Conservation (phyloP, 2,329 filamentous ascomycete genomes). For the Sporothrix schenckii region DNA sequence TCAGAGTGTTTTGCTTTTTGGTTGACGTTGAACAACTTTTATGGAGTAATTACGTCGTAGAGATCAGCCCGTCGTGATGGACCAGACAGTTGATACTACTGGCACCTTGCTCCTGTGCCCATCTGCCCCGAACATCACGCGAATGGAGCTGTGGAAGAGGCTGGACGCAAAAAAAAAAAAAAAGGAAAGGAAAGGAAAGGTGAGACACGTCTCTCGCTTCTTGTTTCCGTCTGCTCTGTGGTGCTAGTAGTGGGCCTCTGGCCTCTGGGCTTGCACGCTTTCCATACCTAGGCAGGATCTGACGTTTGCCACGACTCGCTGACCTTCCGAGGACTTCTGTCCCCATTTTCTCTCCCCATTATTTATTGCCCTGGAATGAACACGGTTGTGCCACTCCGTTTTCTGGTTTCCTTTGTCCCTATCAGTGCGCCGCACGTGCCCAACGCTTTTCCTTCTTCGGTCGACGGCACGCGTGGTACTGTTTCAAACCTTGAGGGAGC, state of each 20-base stretch:
- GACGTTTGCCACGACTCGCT: slow-evolving; percentile 2
- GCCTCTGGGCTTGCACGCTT: not conserved
- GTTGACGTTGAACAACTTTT: not conserved
- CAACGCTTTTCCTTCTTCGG: not conserved
- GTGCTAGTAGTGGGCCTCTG: not conserved
- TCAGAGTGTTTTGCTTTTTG: not conserved
- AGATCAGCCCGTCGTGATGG: slow-evolving; percentile 6
- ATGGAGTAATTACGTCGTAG: not conserved
- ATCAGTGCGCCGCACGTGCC: not conserved
- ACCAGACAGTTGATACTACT: no score
- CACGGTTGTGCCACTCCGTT: no score
- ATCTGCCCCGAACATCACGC: not conserved
- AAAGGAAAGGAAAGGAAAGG: not conserved
- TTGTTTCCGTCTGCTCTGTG: not conserved
- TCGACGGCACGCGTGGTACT: not conserved
- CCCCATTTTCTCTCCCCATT: not conserved
- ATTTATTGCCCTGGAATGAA: no score
- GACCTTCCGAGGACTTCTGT: slow-evolving; percentile 9
- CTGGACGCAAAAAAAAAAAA: not conserved
- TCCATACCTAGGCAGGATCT: slow-evolving; percentile 9
- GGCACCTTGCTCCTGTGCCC: not conserved
- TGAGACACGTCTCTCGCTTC: slow-evolving; percentile 20
- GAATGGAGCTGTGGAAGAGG: slow-evolving; percentile 4
- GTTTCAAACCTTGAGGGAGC: slow-evolving; percentile 8
- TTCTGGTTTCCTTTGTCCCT: not conserved